Base-by-base conservation (phyloP, 352 stramenopile species). In the Discostella stelligera region DNA sequence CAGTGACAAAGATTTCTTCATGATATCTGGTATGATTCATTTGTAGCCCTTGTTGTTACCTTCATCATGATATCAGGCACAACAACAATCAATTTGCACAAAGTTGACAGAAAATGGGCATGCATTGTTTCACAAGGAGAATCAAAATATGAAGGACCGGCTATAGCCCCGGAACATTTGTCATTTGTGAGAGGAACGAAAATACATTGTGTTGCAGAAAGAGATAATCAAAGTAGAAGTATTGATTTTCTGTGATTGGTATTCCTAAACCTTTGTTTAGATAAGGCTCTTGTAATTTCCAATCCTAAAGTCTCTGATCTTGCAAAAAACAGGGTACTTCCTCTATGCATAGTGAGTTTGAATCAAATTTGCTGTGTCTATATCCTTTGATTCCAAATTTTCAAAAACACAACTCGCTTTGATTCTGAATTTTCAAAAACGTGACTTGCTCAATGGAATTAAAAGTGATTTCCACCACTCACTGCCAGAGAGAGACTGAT, bases 41-140 rank as follows among this genome's bases (percentile, higher is more conserved):
- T 89, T 46, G 54, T 74, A 23, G 86, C 79, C 39, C 71, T 71
- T 21, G 13, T 83, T 9, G 70, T 90, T 27, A 90, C 82, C 1
- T 83, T 83, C 20, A 65, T 77, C 20, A 87, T 78, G 11, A 85
- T 91, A 76, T 84, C 86, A 0, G 86, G 90, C 58, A 83, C 77
- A 27, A 78, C 65, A 10, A 84, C 71, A 25, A 56, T 90, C 14
- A 76, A 89, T 69, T 70, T 91, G 20, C 66, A 79, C 30, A 84
- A 91, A 71, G 68, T 88, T 21, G 86, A 91, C 49, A 77, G 69
- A 16, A 75, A 87, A 50, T 91, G 86, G 86, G 49, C 49, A n/a
- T 53, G 67, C 59, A 66, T 84, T 21, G 85, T 81, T 25, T 70
- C 81, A 39, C 50, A 62, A 66, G 78, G 66, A 10, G 48, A 46